Percentiles rank a stretch among this genome's conserved stretches.
Evolutionary conservation across 2,329 filamentous ascomycete genomes (phyloP).

Genomic region (Reticulascus tulasneorum): DNA sequence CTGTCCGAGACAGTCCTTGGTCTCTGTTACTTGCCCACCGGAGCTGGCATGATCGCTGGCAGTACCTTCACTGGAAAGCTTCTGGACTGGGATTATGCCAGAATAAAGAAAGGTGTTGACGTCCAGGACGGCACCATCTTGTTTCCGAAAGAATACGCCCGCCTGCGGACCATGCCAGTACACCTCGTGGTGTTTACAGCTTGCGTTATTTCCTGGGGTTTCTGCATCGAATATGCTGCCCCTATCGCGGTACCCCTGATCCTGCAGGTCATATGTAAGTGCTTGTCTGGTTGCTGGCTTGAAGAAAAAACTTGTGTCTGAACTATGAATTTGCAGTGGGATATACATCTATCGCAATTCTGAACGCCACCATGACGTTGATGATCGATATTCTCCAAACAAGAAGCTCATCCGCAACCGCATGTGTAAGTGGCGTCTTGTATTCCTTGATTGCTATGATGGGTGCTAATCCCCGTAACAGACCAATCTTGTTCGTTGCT

Average conservation of each 20-base stretch:
- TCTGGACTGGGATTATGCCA: constrained; percentile 24
- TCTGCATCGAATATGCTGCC: constrained; percentile 17
- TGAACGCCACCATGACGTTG: constrained; percentile 27
- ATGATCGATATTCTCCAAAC: constrained; percentile 26
- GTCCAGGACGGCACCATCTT: neutral
- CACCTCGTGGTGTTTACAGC: constrained; percentile 19
- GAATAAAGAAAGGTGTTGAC: constrained; percentile 14
- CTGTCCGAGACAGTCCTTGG: constrained; percentile 26
- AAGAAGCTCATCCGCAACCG: constrained; percentile 23
- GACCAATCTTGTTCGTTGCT: constrained; percentile 26
- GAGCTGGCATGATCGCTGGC: constrained; percentile 25
- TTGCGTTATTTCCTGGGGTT: constrained; percentile 23
- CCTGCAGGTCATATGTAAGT: constrained; percentile 20
- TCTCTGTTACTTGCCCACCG: constrained; percentile 26
- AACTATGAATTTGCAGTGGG: constrained; percentile 16
- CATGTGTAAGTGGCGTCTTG: constrained; percentile 16
- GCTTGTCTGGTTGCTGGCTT: neutral
- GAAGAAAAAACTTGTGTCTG: neutral
- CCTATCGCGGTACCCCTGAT: constrained; percentile 20
- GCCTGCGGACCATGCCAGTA: constrained; percentile 20
- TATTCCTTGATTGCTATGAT: accelerated
- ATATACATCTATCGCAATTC: constrained; percentile 24
- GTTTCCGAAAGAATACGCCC: constrained; percentile 23
- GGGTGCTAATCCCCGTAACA: constrained; percentile 5
- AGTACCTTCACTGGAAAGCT: constrained; percentile 23